Conservation (phyloP, 2,329 filamentous ascomycete species). For the Fusarium sp. region DNA sequence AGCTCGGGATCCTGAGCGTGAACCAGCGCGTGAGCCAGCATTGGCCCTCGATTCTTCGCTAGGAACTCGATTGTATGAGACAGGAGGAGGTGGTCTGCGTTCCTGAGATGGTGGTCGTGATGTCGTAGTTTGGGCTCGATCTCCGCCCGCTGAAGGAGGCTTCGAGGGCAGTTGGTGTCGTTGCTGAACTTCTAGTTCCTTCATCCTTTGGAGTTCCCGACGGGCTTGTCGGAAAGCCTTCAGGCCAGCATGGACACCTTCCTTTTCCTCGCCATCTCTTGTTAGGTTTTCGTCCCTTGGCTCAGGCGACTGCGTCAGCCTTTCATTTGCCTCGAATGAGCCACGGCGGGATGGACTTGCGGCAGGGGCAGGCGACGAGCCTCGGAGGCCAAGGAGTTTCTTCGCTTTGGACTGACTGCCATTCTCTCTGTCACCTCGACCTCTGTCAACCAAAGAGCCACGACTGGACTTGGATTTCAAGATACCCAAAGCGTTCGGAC, state of each 20-base stretch:
- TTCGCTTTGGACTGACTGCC: constrained; percentile 60
- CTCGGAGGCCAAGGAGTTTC: constrained; percentile 68
- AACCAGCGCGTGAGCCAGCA: constrained; percentile 26
- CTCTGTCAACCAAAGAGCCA: constrained; percentile 66
- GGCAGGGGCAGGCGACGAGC: constrained; percentile 51
- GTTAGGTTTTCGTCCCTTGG: constrained; percentile 37
- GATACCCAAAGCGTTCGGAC: constrained; percentile 68
- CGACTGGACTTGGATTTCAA: constrained; percentile 72
- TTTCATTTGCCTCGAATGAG: constrained; percentile 33
- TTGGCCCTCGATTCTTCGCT: constrained; percentile 53
- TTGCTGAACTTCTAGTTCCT: constrained; percentile 59
- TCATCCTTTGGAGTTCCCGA: constrained; percentile 63
- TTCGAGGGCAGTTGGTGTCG: constrained; percentile 46
- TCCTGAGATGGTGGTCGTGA: constrained; percentile 54
- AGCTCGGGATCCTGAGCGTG: constrained; percentile 41
- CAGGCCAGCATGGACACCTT: constrained; percentile 58
- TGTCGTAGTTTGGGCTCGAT: constrained; percentile 30
- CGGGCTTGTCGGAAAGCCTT: constrained; percentile 66
- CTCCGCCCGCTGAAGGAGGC: constrained; percentile 17
- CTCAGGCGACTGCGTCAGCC: constrained; percentile 25
- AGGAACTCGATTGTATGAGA: constrained; percentile 55
- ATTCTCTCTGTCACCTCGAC: constrained; percentile 51
- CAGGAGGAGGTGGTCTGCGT: constrained; percentile 51
- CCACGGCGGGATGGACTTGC: constrained; percentile 51
- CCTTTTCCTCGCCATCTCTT: constrained; percentile 44